These are phyloP conservation scores for Thelephora ganbajun DNA, from an alignment of 768 basidiomycete genomes.

Conservation along the genomic window DNA sequence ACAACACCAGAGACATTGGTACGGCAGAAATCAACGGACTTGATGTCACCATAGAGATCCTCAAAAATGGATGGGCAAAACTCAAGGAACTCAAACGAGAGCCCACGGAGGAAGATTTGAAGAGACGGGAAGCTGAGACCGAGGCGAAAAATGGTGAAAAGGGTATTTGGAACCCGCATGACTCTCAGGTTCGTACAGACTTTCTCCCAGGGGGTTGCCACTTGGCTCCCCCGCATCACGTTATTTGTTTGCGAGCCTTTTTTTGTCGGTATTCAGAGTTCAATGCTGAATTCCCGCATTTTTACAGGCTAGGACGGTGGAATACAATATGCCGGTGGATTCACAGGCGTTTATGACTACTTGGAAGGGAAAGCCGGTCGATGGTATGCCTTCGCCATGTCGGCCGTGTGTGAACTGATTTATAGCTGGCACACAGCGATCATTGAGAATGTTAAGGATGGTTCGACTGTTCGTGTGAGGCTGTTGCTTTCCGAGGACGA, in stretches of 20 bases:
- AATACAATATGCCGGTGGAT: conserved; percentile 82
- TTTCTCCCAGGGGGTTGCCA: not conserved
- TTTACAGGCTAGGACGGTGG: conserved; percentile 51
- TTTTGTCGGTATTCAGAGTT: not conserved
- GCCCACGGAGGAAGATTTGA: conserved; percentile 63
- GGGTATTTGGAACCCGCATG: conserved; percentile 81
- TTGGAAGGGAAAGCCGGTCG: conserved; percentile 84
- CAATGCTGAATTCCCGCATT: conserved; percentile 1
- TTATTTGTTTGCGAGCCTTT: not conserved
- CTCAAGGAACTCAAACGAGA: conserved; percentile 81
- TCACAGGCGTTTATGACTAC: conserved; percentile 80
- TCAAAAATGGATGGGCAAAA: conserved; percentile 87
- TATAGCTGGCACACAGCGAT: conserved; percentile 36
- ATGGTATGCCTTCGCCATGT: conserved; percentile 35
- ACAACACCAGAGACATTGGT: conserved; percentile 68
- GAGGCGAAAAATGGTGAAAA: conserved; percentile 64
- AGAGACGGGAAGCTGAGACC: conserved; percentile 57
- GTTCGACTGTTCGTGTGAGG: conserved; percentile 78
- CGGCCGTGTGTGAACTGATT: conserved; percentile 2
- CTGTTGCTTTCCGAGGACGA: conserved; percentile 78
- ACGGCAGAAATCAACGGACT: conserved; percentile 56
- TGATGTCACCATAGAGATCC: conserved; percentile 64
- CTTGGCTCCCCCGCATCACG: not conserved
- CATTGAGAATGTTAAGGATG: conserved; percentile 90
- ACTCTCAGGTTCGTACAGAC: conserved; percentile 37